These are phyloP conservation scores for Ophiostoma sp. DNA, from an alignment of 2,329 filamentous ascomycete genomes.

Conservation along the genomic window DNA sequence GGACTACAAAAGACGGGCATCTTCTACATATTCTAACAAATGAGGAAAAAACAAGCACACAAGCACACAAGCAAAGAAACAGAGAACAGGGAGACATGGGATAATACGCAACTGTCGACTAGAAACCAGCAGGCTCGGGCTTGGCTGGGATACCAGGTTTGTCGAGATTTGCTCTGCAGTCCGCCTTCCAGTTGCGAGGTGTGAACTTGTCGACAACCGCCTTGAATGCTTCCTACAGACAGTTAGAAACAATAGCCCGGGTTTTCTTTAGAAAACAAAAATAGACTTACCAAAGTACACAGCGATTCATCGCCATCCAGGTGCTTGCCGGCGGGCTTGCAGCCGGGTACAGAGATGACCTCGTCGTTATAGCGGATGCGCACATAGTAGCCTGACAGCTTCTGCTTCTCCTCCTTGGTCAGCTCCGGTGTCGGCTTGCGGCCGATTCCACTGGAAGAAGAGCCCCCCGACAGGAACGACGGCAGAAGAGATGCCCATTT, in stretches of 20 bases:
- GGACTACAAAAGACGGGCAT: not conserved
- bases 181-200: slow-evolving; percentile 66
- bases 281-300: slow-evolving; percentile 68
- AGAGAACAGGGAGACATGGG: not conserved
- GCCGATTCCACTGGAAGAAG: slow-evolving; percentile 46
- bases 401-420: slow-evolving; percentile 50
- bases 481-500: slow-evolving; percentile 32
- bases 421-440: slow-evolving; percentile 56
- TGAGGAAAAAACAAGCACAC: too few relatives aligned
- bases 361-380: slow-evolving; percentile 86
- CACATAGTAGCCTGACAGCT: slow-evolving; percentile 74
- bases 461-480: slow-evolving; percentile 30
- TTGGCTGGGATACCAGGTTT: slow-evolving; percentile 44
- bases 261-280: not conserved
- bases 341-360: slow-evolving; percentile 76
- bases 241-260: not conserved
- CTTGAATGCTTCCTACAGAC: slow-evolving; percentile 74
- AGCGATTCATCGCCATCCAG: slow-evolving; percentile 80
- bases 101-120: not conserved
- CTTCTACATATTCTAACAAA: not conserved
- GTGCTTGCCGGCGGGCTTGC: slow-evolving; percentile 70
- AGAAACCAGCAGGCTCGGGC: slow-evolving; percentile 43
- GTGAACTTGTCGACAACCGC: slow-evolving; percentile 85
- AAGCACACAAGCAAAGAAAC: not conserved
- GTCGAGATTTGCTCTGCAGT: slow-evolving; percentile 46